A percentile compares a stretch with the other conserved stretches of the same genome.
phyloP scores from a whole-genome alignment of 495 filamentous ascomycete species.

The Aspergillus homomorphus region DNA sequence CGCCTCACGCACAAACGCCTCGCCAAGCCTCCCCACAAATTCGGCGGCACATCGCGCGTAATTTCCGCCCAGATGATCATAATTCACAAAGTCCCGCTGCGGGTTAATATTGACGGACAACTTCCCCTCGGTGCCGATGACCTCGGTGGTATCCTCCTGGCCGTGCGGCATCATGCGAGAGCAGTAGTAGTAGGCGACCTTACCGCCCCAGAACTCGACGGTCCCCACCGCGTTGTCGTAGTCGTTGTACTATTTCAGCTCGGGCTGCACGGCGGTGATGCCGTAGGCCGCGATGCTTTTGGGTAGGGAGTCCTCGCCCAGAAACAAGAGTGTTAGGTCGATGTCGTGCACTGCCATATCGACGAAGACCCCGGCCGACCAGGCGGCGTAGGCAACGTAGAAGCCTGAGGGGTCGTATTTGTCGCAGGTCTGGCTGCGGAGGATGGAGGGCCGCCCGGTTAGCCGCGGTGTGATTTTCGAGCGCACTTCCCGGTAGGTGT shows the following conservation, averaged over 20 bases:
- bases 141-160: conserved; percentile 60
- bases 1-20: conserved; percentile 36
- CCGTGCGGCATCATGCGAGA: conserved; percentile 60
- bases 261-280: conserved; percentile 56
- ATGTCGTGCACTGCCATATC: conserved; percentile 57
- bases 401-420: conserved; percentile 51
- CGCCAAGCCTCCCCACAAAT: conserved; percentile 21
- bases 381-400: conserved; percentile 54
- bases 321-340: conserved; percentile 55
- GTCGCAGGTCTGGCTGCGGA: conserved; percentile 57
- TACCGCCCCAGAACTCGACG: conserved; percentile 58
- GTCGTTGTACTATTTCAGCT: conserved; percentile 52
- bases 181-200: conserved; percentile 58
- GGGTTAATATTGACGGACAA: conserved; percentile 54
- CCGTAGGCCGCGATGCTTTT: conserved; percentile 51
- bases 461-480: conserved; percentile 41
- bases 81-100: conserved; percentile 46
- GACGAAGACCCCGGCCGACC: conserved; percentile 57
- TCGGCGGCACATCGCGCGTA: conserved; percentile 47
- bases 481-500: conserved; percentile 50
- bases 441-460: conserved; percentile 49
- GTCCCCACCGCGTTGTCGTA: conserved; percentile 59
- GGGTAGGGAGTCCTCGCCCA: conserved; percentile 40
- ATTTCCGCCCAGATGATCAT: conserved; percentile 46
- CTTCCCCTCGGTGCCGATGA: conserved; percentile 61